These are phyloP conservation scores for Waltergamsia citrina DNA, from an alignment of 2,329 filamentous ascomycete genomes.

Conservation along the genomic window DNA sequence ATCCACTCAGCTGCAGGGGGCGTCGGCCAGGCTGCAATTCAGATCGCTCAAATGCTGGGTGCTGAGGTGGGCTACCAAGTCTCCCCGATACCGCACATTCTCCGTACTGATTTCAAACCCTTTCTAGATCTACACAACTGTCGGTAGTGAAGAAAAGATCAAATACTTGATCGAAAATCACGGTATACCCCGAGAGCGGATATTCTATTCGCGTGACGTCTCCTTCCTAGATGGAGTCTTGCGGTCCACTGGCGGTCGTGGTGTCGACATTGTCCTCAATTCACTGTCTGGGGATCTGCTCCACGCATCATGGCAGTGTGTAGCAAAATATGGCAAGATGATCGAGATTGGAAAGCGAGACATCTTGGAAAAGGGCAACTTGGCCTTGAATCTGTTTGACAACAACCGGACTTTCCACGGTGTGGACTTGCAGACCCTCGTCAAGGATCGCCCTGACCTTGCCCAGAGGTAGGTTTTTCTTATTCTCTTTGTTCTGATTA, in stretches of 20 bases:
- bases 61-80: conserved; percentile 10
- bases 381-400: conserved; percentile 21
- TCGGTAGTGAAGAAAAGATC: conserved; percentile 18
- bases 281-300: conserved; percentile 18
- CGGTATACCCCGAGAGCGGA: conserved; percentile 16
- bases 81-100: conserved; percentile 11
- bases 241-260: conserved; percentile 12
- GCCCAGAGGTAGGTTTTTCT: no score
- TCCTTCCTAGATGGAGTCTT: conserved; percentile 14
- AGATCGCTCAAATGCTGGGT: conserved; percentile 12
- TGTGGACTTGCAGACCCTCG: conserved; percentile 17
- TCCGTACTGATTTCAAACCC: no score
- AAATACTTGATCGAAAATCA: conserved; percentile 14
- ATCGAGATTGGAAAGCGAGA: conserved; percentile 21
- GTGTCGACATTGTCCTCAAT: conserved; percentile 21
- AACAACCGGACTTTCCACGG: conserved; percentile 21
- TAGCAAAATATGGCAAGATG: conserved; percentile 21
- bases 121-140: no score
- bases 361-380: not conserved
- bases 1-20: conserved; percentile 20
- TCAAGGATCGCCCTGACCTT: not conserved
- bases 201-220: conserved; percentile 16
- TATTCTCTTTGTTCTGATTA: no score
- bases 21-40: conserved; percentile 19
- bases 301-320: conserved; percentile 17